Base-by-base conservation (phyloP, 129 eudicot species). In the Dittrichia graveolens region DNA sequence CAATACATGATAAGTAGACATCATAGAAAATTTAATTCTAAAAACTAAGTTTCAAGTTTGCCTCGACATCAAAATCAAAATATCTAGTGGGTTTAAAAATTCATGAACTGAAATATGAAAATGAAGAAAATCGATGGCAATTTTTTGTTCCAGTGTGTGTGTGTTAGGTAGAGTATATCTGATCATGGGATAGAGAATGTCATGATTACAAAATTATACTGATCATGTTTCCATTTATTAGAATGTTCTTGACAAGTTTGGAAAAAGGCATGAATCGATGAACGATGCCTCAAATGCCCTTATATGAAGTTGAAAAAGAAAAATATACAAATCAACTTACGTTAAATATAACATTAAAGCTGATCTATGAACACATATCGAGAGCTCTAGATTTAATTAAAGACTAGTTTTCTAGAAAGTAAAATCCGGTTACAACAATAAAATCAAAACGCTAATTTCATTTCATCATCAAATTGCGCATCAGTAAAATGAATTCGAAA, bases 381-480 rank as follows among this genome's bases (percentile, higher is more conserved):
- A 45, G 4, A 57, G 41, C 45, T 0, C 1, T 37, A 45, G 67
- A 72, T 72, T 67, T 53, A 58, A 14, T 13, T 6, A 13, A 9
- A 34, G 12, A 57, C 35, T 24, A 58, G 37, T 31, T 43, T 58
- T 58, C 58, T 24, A 34, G 15, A 57, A 4, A 13, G 61, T 61
- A 73, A 39, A 61, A 62, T 19, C 64, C 31, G 31, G 24, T 50
- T 16, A 14, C 49, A 40, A 8, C 71, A 50, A n/a, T 13, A 40
- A 18, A 40, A 41, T 8, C 52, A 41, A 41, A 41, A 55, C 7
- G 37, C 38, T 47, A 73, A 16, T 50, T 38, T 18, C 24, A 6
- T 61, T 48, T 18, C 79, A 74, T 52, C 45, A 37, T 74, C 54
- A 52, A 74, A 52, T 40, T 37, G 10, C 31, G 43, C 45, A 50